Evolutionary conservation across 176 grass and related monocot genomes (phyloP), one percentile per base, ranked within the genome.

Genomic region (Bolboschoenus planiculmis): DNA sequence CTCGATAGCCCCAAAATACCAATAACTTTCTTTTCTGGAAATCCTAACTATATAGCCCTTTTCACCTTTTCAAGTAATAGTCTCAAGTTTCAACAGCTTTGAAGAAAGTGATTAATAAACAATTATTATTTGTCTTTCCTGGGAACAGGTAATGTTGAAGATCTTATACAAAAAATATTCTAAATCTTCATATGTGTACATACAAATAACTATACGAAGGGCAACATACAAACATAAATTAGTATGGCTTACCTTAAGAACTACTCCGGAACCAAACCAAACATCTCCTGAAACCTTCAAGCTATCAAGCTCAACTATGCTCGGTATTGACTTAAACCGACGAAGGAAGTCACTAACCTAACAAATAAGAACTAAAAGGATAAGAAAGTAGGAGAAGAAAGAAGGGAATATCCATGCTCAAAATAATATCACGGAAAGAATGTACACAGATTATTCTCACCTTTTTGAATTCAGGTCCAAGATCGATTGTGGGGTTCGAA

Each of bases 401-500:
- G 13, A 84, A 46, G 2, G 10, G 68, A 26, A 26, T 24, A 67
- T 74, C 40, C 39, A 74, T 47, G 39, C 40, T 73, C 4, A 1
- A 74, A 74, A 65, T 7, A 65, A 7, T 35, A 84, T n/a, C 0
- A 82, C 78, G n/a, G 0, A 71, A 73, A 33, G 34, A 65, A 44
- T 40, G 30, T 36, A 21, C 51, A 56, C n/a, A 23, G 13, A 61
- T 29, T 64, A 18, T 30, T 21, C 43, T 80, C 7, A 98, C 92
- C 95, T 95, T 98, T 60, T 93, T 98, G 62, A 98, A 98, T 85
- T 98, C 92, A 64, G 95, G 92, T 37, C 95, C 95, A 5, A 98
- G 78, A 37, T 95, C 89, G 87, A 95, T 93, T 15, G 90, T 80
- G 73, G 95, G 95, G 59, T 98, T 98, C 87, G 88, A 84, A 72